Percentiles rank a stretch among this genome's conserved stretches.
Evolutionary conservation across 306 rosid genomes (phyloP).

Genomic region (Fagus sylvatica): DNA sequence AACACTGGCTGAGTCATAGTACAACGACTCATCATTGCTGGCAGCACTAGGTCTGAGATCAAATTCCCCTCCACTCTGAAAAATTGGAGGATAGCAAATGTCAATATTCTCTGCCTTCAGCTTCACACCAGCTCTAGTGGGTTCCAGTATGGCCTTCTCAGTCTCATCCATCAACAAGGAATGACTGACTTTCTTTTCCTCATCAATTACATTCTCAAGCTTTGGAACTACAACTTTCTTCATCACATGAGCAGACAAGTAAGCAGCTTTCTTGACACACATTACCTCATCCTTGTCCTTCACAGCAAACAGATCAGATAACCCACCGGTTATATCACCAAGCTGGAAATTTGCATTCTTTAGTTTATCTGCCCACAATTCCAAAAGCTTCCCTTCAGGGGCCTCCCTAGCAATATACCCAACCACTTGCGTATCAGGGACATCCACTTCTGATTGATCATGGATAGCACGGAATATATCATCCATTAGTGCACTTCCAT

Average conservation of each 20-base stretch:
- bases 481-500: constrained; percentile 76
- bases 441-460: constrained; percentile 62
- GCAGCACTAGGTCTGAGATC: constrained; percentile 97
- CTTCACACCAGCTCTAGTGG: constrained; percentile 70
- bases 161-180: constrained; percentile 89
- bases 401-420: constrained; percentile 80
- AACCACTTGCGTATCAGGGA: constrained; percentile 47
- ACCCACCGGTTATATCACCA: constrained; percentile 75
- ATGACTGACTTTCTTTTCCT: constrained; percentile 80
- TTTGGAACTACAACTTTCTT: constrained; percentile 75
- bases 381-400: constrained; percentile 84
- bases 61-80: constrained; percentile 93
- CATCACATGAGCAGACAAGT: constrained; percentile 72
- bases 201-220: constrained; percentile 89
- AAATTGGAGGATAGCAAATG: constrained; percentile 91
- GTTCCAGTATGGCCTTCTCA: constrained; percentile 83
- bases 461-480: constrained; percentile 60
- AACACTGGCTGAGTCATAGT: constrained; percentile 84
- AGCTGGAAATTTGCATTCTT: constrained; percentile 50
- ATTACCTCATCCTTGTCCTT: constrained; percentile 72
- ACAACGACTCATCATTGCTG: constrained; percentile 74
- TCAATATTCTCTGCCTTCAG: constrained; percentile 88
- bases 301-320: constrained; percentile 67
- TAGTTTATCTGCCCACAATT: constrained; percentile 73
- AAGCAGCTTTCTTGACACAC: constrained; percentile 78